Evolutionary conservation across 179 eudicot species (phyloP).

Genomic region (Actinidia polygama): DNA sequence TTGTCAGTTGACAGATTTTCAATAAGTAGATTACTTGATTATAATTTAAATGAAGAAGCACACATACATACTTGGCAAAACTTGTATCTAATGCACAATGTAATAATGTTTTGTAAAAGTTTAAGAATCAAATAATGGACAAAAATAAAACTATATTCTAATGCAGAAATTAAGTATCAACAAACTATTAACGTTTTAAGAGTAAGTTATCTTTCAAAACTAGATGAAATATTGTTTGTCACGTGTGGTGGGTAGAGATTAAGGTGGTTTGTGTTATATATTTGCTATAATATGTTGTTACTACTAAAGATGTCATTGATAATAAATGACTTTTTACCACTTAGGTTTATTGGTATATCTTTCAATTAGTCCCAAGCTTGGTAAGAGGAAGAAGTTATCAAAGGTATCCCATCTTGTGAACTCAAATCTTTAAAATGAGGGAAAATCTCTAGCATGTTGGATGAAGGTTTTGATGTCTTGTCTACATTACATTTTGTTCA

Average conservation of each 20-base stretch:
- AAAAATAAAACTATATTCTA: background rate
- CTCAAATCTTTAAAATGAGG: conserved; percentile 2
- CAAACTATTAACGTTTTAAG: background rate
- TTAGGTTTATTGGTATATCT: background rate
- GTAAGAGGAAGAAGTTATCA: background rate
- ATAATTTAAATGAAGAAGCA: background rate
- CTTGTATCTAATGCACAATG: background rate
- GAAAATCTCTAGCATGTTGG: background rate
- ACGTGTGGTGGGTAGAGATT: background rate
- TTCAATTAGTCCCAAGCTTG: background rate
- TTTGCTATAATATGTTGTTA: too few relatives aligned
- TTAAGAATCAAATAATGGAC: background rate
- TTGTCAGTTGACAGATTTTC: background rate
- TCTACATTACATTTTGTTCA: too few relatives aligned
- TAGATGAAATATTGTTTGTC: background rate
- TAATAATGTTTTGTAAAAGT: background rate
- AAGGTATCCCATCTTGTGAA: background rate
- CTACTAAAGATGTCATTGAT: background rate
- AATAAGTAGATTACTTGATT: background rate
- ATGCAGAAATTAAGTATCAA: background rate
- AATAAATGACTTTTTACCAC: background rate
- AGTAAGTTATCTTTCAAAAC: background rate
- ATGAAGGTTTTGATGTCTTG: background rate
- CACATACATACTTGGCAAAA: background rate
- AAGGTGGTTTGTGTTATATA: too few relatives aligned